A percentile compares a stretch with the other conserved stretches of the same genome.
Conservation (phyloP, 2,329 filamentous ascomycete species). For the Xylaria sp. region DNA sequence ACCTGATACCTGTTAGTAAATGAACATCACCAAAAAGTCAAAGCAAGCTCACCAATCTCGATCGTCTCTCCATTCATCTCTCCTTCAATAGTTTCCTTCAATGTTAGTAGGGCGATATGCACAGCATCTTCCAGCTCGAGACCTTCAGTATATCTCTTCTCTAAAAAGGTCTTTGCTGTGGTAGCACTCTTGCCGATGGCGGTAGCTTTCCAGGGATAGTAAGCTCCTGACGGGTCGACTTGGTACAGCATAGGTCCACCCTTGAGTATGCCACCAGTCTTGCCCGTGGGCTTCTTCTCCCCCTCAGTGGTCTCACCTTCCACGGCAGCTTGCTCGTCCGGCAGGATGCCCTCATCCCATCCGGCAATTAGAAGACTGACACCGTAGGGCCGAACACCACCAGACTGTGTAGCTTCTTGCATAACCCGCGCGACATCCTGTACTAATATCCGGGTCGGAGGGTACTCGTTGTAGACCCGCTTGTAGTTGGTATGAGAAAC, state of each 20-base stretch:
- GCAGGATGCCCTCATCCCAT: slow-evolving; percentile 96
- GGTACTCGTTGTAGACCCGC: slow-evolving; percentile 99
- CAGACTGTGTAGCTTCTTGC: slow-evolving; percentile 98
- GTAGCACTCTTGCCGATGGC: slow-evolving; percentile 99
- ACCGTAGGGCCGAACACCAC: slow-evolving; percentile 95
- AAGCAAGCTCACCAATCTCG: slow-evolving; percentile 81
- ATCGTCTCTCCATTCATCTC: slow-evolving; percentile 99
- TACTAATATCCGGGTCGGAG: slow-evolving; percentile 98
- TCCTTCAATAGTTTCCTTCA: slow-evolving; percentile 99
- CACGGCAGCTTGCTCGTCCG: slow-evolving; percentile 75
- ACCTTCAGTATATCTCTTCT: slow-evolving; percentile 98
- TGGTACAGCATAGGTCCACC: slow-evolving; percentile 98
- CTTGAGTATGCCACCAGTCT: slow-evolving; percentile 95
- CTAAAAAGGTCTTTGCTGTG: slow-evolving; percentile 97
- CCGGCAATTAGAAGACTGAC: slow-evolving; percentile 95
- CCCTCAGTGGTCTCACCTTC: slow-evolving; percentile 61
- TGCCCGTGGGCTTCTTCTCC: slow-evolving; percentile 77
- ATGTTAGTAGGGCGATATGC: slow-evolving; percentile 94
- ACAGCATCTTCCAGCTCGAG: slow-evolving; percentile 98
- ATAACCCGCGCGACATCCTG: slow-evolving; percentile 98
- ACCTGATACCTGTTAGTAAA: slow-evolving; percentile 62
- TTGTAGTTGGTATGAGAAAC: slow-evolving; percentile 99
- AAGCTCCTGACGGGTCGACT: slow-evolving; percentile 97
- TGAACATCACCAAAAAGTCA: neutral
- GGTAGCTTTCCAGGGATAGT: slow-evolving; percentile 99